A percentile compares a stretch with the other conserved stretches of the same genome.
Evolutionary conservation across 371 early-diverging fungal species (phyloP).

Genomic region (Rhizopus arrhizus): DNA sequence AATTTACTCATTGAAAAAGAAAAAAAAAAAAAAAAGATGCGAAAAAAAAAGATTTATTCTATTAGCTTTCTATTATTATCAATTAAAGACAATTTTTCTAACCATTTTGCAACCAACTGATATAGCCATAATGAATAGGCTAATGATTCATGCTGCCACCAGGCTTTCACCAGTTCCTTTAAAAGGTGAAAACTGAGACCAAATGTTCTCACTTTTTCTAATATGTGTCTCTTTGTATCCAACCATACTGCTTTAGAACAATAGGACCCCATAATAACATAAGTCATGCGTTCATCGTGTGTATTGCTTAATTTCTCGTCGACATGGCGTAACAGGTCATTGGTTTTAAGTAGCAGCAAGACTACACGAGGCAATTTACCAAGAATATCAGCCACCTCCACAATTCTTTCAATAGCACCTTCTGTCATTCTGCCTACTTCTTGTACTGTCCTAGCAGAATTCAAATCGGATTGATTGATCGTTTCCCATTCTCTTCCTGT

Average conservation of each 20-base stretch:
- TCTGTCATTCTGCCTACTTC: conserved; percentile 51
- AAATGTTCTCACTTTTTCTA: conserved; percentile 35
- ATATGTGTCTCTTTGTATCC: conserved; percentile 27
- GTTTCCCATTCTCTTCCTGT: conserved; percentile 87
- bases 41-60: neutral
- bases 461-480: conserved; percentile 43
- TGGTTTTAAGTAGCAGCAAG: conserved; percentile 85
- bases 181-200: conserved; percentile 36
- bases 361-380: conserved; percentile 81
- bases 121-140: conserved; percentile 43
- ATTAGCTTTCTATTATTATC: conserved; percentile 3
- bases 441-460: conserved; percentile 39
- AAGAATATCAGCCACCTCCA: conserved; percentile 80
- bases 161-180: conserved; percentile 34
- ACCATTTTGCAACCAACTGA: conserved; percentile 16
- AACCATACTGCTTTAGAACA: conserved; percentile 61
- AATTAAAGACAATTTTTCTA: conserved; percentile 7
- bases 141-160: conserved; percentile 49
- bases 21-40: neutral
- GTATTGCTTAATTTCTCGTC: conserved; percentile 53
- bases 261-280: conserved; percentile 59
- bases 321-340: conserved; percentile 78
- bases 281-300: conserved; percentile 48
- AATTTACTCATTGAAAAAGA: conserved; percentile 47
- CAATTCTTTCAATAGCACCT: conserved; percentile 59